Conservation (phyloP, 345 rosid species). For the Reutealis trisperma region DNA sequence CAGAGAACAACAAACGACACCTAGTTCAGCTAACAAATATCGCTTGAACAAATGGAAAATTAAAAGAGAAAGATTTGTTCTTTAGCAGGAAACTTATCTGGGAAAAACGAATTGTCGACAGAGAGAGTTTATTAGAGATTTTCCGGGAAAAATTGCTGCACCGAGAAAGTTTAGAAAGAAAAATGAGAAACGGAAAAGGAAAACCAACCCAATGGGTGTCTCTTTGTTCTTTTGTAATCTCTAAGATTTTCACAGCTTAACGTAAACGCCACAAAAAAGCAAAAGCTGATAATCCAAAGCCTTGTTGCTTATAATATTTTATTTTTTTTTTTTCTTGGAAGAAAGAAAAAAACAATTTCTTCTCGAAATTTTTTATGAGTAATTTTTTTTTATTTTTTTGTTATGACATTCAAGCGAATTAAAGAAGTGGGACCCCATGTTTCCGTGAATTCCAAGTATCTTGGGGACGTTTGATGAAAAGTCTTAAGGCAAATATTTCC, state of each 20-base stretch:
- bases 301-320: no score
- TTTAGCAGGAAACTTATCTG: conserved; percentile 25
- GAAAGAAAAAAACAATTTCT: background rate
- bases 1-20: conserved; percentile 28
- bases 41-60: conserved; percentile 1
- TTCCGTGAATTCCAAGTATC: conserved; percentile 39
- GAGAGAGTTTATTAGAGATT: conserved; percentile 11
- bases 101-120: conserved; percentile 15
- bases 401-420: background rate
- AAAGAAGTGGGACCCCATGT: background rate
- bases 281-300: conserved; percentile 17
- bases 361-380: background rate
- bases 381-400: no score
- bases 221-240: conserved; percentile 13
- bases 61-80: background rate
- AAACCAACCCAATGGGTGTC: conserved; percentile 19
- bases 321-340: background rate
- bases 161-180: conserved; percentile 22
- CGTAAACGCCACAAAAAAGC: conserved; percentile 46
- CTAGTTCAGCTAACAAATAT: conserved; percentile 15
- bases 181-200: conserved; percentile 9
- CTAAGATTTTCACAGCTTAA: conserved; percentile 40
- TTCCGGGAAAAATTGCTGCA: conserved; percentile 19
- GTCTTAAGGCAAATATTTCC: conserved; percentile 14
- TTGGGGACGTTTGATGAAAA: conserved; percentile 35